Evolutionary conservation across 2,329 filamentous ascomycete genomes (phyloP).

Genomic region (Fusarium cicatricum): DNA sequence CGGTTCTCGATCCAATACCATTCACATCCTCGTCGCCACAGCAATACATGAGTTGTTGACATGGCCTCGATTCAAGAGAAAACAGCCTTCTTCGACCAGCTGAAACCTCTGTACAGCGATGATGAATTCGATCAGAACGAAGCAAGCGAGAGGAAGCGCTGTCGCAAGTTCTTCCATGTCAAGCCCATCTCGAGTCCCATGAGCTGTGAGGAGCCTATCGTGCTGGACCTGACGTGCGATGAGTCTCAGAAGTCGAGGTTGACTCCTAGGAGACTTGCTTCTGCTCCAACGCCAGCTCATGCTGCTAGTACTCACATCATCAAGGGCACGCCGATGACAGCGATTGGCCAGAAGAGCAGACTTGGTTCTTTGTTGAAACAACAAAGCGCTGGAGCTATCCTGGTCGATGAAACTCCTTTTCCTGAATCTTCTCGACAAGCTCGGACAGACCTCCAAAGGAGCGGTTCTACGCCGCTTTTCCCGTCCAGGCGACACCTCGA

Average conservation of each 20-base stretch:
- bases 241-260: conserved; percentile 19
- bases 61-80: conserved; percentile 53
- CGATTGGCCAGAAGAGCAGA: conserved; percentile 31
- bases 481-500: conserved; percentile 18
- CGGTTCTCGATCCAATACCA: conserved; percentile 6
- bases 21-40: neutral
- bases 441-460: conserved; percentile 34
- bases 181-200: conserved; percentile 9
- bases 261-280: conserved; percentile 32
- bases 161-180: conserved; percentile 42
- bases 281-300: conserved; percentile 24
- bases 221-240: conserved; percentile 27
- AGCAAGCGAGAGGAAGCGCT: conserved; percentile 44
- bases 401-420: conserved; percentile 43
- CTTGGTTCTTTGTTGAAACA: conserved; percentile 26
- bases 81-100: conserved; percentile 54
- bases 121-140: conserved; percentile 45
- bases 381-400: conserved; percentile 28
- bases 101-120: conserved; percentile 48
- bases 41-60: neutral
- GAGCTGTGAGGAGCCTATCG: conserved; percentile 7
- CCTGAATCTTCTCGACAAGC: conserved; percentile 38
- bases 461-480: conserved; percentile 45
- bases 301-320: conserved; percentile 30
- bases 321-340: conserved; percentile 44